phyloP scores from a whole-genome alignment of 2,329 filamentous ascomycete genomes.

The Colletotrichum cuscutae region DNA sequence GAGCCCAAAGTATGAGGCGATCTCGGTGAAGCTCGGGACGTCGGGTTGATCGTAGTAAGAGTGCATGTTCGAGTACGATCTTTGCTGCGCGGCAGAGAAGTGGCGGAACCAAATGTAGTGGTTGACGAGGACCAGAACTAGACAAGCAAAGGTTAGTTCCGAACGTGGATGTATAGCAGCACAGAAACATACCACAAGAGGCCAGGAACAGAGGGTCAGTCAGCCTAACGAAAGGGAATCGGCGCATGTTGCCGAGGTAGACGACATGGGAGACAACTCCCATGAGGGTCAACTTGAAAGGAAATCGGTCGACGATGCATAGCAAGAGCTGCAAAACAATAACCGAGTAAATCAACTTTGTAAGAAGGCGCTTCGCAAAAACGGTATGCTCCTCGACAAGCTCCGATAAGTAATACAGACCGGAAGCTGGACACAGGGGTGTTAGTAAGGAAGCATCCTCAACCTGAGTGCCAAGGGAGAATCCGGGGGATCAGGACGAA shows the following conservation, averaged over 20 bases:
- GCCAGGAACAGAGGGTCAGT: constrained; percentile 86
- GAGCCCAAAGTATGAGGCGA: constrained; percentile 94
- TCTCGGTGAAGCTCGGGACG: constrained; percentile 88
- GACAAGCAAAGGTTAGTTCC: neutral
- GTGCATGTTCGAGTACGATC: constrained; percentile 65
- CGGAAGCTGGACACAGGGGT: constrained; percentile 73
- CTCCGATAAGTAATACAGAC: constrained; percentile 97
- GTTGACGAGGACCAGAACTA: constrained; percentile 85
- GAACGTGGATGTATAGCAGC: too few species aligned
- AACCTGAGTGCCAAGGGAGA: constrained; percentile 12
- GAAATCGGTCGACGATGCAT: constrained; percentile 86
- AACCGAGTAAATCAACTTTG: constrained; percentile 84
- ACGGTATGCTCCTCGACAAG: constrained; percentile 98
- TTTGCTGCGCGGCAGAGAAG: constrained; percentile 76
- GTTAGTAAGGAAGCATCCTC: neutral
- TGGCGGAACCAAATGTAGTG: constrained; percentile 97
- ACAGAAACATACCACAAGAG: constrained; percentile 74
- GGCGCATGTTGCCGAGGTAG: constrained; percentile 86
- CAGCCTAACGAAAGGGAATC: constrained; percentile 82
- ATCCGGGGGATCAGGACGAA: constrained; percentile 49
- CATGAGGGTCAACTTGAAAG: constrained; percentile 77
- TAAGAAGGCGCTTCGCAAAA: constrained; percentile 86
- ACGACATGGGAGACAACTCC: constrained; percentile 84
- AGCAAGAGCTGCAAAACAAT: constrained; percentile 80
- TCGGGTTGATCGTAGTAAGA: constrained; percentile 71